Evolutionary conservation across 495 filamentous ascomycete genomes (phyloP).

Genomic region (Hyaloscypha hepaticicola): DNA sequence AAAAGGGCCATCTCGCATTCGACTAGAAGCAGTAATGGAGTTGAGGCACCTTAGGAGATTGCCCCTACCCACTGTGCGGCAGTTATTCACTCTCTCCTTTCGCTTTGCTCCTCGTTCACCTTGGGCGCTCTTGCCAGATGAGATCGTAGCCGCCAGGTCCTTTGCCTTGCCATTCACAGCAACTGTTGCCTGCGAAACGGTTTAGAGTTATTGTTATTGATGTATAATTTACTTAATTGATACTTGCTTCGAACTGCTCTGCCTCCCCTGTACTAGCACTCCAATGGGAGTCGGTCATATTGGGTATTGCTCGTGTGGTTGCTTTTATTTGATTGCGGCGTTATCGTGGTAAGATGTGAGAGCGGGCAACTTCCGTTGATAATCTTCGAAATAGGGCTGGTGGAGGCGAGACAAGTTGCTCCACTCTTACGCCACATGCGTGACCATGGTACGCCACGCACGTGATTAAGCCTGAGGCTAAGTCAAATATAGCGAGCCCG

Average conservation of each 20-base stretch:
- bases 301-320: constrained; percentile 6
- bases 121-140: constrained; percentile 19
- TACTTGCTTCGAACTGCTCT: constrained; percentile 16
- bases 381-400: not conserved
- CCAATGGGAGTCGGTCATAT: constrained; percentile 12
- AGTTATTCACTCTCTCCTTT: constrained; percentile 11
- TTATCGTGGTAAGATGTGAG: not conserved
- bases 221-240: constrained; percentile 8
- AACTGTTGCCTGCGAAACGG: constrained; percentile 10
- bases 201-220: constrained; percentile 1
- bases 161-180: constrained; percentile 7
- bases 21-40: too few relatives aligned
- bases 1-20: too few relatives aligned
- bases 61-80: too few relatives aligned
- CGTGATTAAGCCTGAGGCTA: too few relatives aligned
- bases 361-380: not conserved
- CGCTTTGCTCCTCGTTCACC: constrained; percentile 17
- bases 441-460: too few relatives aligned
- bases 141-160: constrained; percentile 15
- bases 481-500: too few relatives aligned
- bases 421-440: too few relatives aligned
- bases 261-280: constrained; percentile 18
- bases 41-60: too few relatives aligned
- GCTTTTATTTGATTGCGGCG: constrained; percentile 1
- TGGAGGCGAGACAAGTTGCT: not conserved